Evolutionary conservation across 495 filamentous ascomycete species (phyloP).

Genomic region (Cudoniella acicularis): DNA sequence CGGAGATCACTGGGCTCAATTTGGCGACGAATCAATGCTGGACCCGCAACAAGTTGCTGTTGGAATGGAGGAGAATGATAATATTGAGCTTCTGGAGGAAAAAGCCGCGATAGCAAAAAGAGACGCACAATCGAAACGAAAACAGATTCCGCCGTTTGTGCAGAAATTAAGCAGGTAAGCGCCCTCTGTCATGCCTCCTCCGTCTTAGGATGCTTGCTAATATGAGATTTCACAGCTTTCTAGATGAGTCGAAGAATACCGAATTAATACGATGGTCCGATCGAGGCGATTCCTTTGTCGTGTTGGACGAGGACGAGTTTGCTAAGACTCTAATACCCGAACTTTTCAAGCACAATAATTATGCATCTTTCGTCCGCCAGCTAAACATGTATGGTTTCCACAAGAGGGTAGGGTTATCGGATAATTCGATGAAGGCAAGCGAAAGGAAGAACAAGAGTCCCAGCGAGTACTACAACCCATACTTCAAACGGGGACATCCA

Average conservation of each 20-base stretch:
- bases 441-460: slow-evolving; percentile 96
- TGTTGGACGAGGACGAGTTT: slow-evolving; percentile 97
- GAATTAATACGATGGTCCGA: slow-evolving; percentile 97
- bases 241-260: slow-evolving; percentile 87
- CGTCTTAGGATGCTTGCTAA: slow-evolving; percentile 12
- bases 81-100: slow-evolving; percentile 71
- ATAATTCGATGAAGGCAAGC: slow-evolving; percentile 96
- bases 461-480: slow-evolving; percentile 96
- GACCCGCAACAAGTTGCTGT: slow-evolving; percentile 31
- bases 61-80: slow-evolving; percentile 57
- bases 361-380: slow-evolving; percentile 96
- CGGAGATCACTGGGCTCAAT: slow-evolving; percentile 42
- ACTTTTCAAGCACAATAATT: slow-evolving; percentile 99
- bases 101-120: slow-evolving; percentile 72
- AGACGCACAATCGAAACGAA: slow-evolving; percentile 80
- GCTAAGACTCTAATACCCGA: slow-evolving; percentile 96
- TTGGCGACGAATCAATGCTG: slow-evolving; percentile 41
- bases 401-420: slow-evolving; percentile 94
- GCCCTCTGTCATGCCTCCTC: background rate
- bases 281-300: slow-evolving; percentile 92
- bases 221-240: slow-evolving; percentile 58
- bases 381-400: slow-evolving; percentile 99
- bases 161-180: slow-evolving; percentile 95
- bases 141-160: slow-evolving; percentile 96
- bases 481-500: slow-evolving; percentile 88